Conservation (phyloP, 1,139 yeast species). For the Suhomyces coccinellae region DNA sequence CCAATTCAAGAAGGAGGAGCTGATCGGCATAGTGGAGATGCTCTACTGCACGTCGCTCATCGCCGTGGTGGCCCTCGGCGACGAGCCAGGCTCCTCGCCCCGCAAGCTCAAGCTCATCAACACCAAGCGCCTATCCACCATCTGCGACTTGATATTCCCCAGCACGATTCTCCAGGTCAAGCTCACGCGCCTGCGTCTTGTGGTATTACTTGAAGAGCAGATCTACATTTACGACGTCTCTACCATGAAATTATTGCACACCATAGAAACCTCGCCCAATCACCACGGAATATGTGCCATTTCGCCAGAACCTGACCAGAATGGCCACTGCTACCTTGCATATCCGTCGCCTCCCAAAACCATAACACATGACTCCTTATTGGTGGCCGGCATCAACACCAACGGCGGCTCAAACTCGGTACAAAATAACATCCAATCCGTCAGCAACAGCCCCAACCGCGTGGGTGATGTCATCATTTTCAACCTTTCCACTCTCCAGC, state of each 20-base stretch:
- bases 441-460: constrained; percentile 47
- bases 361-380: constrained; percentile 43
- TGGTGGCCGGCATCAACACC: constrained; percentile 46
- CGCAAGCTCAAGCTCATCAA: constrained; percentile 78
- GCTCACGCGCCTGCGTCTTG: constrained; percentile 70
- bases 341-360: constrained; percentile 81
- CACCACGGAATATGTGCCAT: constrained; percentile 60
- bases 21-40: constrained; percentile 83
- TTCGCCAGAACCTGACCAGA: constrained; percentile 51
- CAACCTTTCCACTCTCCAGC: constrained; percentile 75
- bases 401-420: constrained; percentile 47
- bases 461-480: constrained; percentile 90
- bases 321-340: constrained; percentile 67
- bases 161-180: constrained; percentile 76
- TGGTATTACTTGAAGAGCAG: constrained; percentile 80
- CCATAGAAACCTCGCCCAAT: constrained; percentile 82
- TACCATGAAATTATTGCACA: constrained; percentile 84
- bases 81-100: constrained; percentile 77
- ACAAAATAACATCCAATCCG: constrained; percentile 46
- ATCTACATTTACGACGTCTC: constrained; percentile 86
- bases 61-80: constrained; percentile 87
- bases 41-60: constrained; percentile 83
- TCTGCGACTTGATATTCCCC: constrained; percentile 89
- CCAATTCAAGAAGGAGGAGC: constrained; percentile 48
- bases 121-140: constrained; percentile 69